Conservation (phyloP, 2,329 filamentous ascomycete species). For the Aspergillus tamarii region DNA sequence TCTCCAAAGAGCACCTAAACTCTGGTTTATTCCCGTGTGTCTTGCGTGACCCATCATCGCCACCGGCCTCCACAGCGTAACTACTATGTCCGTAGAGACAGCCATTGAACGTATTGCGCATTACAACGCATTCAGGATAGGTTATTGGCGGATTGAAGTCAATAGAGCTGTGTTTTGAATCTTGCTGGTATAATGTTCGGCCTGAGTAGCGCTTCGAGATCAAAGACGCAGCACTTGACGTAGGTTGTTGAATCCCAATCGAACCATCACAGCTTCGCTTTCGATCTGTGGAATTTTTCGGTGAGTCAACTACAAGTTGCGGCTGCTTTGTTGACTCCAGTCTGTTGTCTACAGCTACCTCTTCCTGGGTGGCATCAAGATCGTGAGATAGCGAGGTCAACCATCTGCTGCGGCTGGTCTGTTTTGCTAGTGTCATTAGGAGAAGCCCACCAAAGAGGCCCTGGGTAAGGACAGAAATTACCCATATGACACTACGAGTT, state of each 20-base stretch:
- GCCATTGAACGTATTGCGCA: constrained; percentile 8
- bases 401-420: constrained; percentile 22
- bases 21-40: constrained; percentile 21
- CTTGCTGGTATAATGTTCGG: constrained; percentile 30
- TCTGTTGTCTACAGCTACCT: constrained; percentile 13
- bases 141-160: constrained; percentile 24
- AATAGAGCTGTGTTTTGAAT: constrained; percentile 27
- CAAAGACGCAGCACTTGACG: constrained; percentile 31
- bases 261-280: constrained; percentile 19
- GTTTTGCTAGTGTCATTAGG: constrained; percentile 17
- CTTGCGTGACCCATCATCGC: constrained; percentile 2
- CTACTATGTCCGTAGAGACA: constrained; percentile 15
- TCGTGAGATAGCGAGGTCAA: constrained; percentile 29
- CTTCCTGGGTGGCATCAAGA: constrained; percentile 24
- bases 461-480: constrained; percentile 35
- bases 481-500: constrained; percentile 42
- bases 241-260: constrained; percentile 22
- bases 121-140: constrained; percentile 14
- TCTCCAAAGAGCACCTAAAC: constrained; percentile 32
- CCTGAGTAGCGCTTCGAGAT: constrained; percentile 37
- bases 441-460: constrained; percentile 35
- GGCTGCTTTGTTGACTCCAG: constrained; percentile 9
- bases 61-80: constrained; percentile 12
- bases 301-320: constrained; percentile 18
- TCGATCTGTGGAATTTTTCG: constrained; percentile 16